Base-by-base conservation (phyloP, 2,329 filamentous ascomycete genomes). In the Trichoderma asperellum region DNA sequence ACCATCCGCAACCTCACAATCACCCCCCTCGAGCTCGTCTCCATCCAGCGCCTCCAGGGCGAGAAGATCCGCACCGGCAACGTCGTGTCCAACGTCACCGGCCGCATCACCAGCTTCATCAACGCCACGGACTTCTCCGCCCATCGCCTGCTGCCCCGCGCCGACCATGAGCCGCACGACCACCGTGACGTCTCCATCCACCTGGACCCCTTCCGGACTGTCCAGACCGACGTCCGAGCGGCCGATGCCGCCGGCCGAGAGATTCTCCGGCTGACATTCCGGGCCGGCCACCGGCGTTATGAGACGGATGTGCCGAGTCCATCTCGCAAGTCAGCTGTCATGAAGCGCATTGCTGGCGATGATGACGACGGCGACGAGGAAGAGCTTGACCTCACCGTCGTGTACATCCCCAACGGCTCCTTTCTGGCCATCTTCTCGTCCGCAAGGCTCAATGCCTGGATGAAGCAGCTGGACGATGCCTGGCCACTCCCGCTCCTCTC, bases 1-100 rank as follows among this genome's bases (percentile, higher is more conserved):
- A 92, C 87, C 5, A 88, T 97, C 75, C 93, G 94, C 75, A 97
- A 97, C 79, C 83, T 97, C 73, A 95, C 92, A 56, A 84, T 87
- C 69, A 89, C 87, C 60, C 85, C 89, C n/a, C 83, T 97, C 68
- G 88, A 90, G 73, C 86, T 97, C 74, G 90, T 89, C 78, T 84
- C 77, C 70, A 83, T 95, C 70, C 92, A 96, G 82, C 90, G 91
- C 73, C 94, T 94, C 78, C 87, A 89, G 73, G 85, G 79, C 35
- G 77, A 82, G 70, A 78, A 79, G 29, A 74, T 81, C 82, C 65
- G 82, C 55, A 78, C 79, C 35, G 79, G 79, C 68, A 78, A 85
- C 71, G 78, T 83, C 18, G 73, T 86, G 47, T 78, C 77, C 72
- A 86, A 83, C 72, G 77, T 85, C 70, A 83, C 82, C 27, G 80